A percentile compares a stretch with the other conserved stretches of the same genome.
These are phyloP conservation scores for Rhodocollybia butyracea DNA, from an alignment of 768 basidiomycete species.

Conservation along the genomic window DNA sequence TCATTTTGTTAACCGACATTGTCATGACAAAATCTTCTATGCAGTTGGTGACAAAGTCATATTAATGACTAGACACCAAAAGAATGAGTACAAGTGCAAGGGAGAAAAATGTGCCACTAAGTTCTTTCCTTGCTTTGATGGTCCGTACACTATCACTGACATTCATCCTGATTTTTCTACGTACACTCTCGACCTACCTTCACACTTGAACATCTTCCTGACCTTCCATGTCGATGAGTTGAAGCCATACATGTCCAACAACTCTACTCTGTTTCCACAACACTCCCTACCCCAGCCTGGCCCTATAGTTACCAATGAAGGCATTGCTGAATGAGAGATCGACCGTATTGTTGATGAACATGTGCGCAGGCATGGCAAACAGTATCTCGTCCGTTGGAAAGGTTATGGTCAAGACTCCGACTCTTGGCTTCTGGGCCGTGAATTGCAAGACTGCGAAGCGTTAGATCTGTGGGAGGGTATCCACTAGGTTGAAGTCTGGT, in stretches of 20 bases:
- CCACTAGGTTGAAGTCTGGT: background rate
- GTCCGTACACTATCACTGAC: conserved; percentile 12
- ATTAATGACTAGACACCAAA: conserved; percentile 19
- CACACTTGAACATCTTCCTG: conserved; percentile 19
- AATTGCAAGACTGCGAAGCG: conserved; percentile 20
- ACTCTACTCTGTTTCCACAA: conserved; percentile 26
- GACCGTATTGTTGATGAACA: conserved; percentile 26
- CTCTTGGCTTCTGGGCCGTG: conserved; percentile 20
- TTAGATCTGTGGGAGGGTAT: conserved; percentile 6
- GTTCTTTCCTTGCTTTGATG: conserved; percentile 19
- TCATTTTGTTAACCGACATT: conserved; percentile 14
- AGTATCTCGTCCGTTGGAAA: conserved; percentile 28
- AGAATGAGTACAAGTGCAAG: conserved; percentile 14
- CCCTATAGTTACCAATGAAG: no score
- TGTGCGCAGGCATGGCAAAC: conserved; percentile 20
- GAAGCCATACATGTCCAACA: conserved; percentile 22
- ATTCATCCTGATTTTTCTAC: conserved; percentile 15
- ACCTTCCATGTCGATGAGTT: conserved; percentile 41
- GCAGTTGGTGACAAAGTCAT: conserved; percentile 22
- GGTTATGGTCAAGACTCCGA: conserved; percentile 28
- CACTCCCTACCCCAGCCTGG: conserved; percentile 10
- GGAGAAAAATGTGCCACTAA: conserved; percentile 20
- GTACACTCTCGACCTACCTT: conserved; percentile 29
- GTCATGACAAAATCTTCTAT: conserved; percentile 12
- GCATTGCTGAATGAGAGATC: conserved; percentile 18